phyloP scores from a whole-genome alignment of 2,329 filamentous ascomycete species.

The Emmonsiellopsis sp. region DNA sequence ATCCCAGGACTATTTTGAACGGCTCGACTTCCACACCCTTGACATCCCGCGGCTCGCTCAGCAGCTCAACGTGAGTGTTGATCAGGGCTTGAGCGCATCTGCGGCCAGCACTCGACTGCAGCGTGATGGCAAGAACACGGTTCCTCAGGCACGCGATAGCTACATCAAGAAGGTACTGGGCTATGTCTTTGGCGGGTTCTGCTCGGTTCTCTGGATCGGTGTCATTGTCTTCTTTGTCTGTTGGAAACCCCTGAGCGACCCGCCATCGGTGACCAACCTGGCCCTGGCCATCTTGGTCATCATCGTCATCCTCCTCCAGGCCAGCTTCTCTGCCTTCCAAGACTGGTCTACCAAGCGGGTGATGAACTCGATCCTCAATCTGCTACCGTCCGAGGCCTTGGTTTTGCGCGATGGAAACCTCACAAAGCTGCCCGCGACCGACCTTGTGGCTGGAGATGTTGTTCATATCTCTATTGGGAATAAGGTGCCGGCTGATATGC shows the following conservation, averaged over 20 bases:
- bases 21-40: conserved; percentile 60
- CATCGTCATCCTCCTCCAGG: conserved; percentile 62
- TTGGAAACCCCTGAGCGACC: conserved; percentile 65
- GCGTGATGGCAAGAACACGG: conserved; percentile 60
- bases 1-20: conserved; percentile 43
- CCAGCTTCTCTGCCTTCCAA: conserved; percentile 60
- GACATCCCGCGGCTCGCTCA: conserved; percentile 44
- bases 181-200: conserved; percentile 74
- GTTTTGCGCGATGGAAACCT: conserved; percentile 55
- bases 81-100: conserved; percentile 51
- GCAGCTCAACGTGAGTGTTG: conserved; percentile 51
- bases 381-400: conserved; percentile 64
- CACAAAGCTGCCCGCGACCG: conserved; percentile 43
- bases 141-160: conserved; percentile 56
- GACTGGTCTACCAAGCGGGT: conserved; percentile 70
- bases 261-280: conserved; percentile 59
- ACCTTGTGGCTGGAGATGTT: conserved; percentile 67
- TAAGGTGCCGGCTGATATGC: conserved; percentile 66
- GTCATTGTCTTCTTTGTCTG: conserved; percentile 66
- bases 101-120: conserved; percentile 48
- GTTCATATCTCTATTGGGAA: conserved; percentile 62
- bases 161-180: conserved; percentile 50
- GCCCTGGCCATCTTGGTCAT: conserved; percentile 65
- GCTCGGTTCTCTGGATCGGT: conserved; percentile 61
- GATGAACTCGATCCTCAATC: conserved; percentile 70